Evolutionary conservation across 305 asterid species (phyloP).

Genomic region (Ilex paraguariensis): DNA sequence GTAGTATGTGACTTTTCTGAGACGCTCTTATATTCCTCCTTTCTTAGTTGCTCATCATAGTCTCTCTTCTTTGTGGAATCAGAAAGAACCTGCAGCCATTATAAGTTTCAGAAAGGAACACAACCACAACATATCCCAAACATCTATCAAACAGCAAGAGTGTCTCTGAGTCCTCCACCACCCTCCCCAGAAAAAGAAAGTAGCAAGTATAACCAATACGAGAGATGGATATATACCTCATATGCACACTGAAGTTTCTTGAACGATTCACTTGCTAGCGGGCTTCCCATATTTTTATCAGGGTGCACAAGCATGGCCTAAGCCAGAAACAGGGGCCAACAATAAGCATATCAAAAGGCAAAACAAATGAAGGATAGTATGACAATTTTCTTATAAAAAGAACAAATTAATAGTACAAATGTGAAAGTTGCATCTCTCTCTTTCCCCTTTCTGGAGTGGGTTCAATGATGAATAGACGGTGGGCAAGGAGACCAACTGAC

Average conservation of each 20-base stretch:
- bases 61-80: conserved; percentile 92
- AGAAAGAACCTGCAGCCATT: conserved; percentile 65
- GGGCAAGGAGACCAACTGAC: too few relatives aligned
- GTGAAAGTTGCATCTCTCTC: not conserved
- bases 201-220: not conserved
- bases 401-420: not conserved
- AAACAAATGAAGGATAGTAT: not conserved
- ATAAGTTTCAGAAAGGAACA: not conserved
- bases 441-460: not conserved
- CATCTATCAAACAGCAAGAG: conserved; percentile 13
- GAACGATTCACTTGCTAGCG: conserved; percentile 90
- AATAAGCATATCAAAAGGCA: not conserved
- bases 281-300: conserved; percentile 94
- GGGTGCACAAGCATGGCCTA: conserved; percentile 99
- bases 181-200: too few relatives aligned
- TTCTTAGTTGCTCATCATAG: conserved; percentile 90
- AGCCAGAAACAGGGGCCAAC: conserved; percentile 13
- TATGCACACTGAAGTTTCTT: conserved; percentile 97
- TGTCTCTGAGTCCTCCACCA: not conserved
- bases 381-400: not conserved
- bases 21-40: conserved; percentile 79
- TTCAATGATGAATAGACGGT: not conserved
- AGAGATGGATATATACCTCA: conserved; percentile 50
- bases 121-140: not conserved
- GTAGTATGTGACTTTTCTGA: conserved; percentile 78